Conservation (phyloP, 2,329 filamentous ascomycete species). For the Rhytidhysteron rufulum region DNA sequence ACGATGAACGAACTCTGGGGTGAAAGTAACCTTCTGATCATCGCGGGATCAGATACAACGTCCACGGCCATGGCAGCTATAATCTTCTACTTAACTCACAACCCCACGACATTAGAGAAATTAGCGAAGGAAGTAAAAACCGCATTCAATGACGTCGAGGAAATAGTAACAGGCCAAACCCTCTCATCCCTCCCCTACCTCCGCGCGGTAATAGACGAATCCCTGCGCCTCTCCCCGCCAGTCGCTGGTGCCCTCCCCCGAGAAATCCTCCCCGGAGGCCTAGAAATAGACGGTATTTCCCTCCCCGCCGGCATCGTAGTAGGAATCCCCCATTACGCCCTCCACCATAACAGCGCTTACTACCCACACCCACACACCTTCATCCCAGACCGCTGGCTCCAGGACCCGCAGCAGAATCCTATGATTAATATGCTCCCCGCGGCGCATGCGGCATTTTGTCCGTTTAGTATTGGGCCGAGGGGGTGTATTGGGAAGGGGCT, state of each 20-base stretch:
- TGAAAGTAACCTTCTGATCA: constrained; percentile 48
- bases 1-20: constrained; percentile 45
- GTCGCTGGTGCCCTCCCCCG: constrained; percentile 36
- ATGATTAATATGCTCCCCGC: constrained; percentile 22
- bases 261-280: constrained; percentile 34
- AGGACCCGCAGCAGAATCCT: constrained; percentile 25
- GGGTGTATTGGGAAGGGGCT: constrained; percentile 70
- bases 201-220: constrained; percentile 39
- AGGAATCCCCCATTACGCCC: constrained; percentile 34
- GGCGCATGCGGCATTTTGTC: constrained; percentile 68
- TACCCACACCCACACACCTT: constrained; percentile 36
- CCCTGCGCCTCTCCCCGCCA: constrained; percentile 38
- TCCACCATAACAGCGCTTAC: constrained; percentile 38
- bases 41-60: constrained; percentile 46
- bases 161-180: constrained; percentile 33
- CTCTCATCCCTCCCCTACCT: constrained; percentile 31
- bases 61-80: constrained; percentile 39
- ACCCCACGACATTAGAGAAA: constrained; percentile 29
- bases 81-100: constrained; percentile 44
- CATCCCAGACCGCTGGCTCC: constrained; percentile 36
- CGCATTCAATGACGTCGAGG: constrained; percentile 31
- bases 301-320: constrained; percentile 35
- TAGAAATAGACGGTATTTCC: constrained; percentile 33
- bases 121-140: constrained; percentile 31
- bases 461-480: constrained; percentile 66